Conservation (phyloP, 805 yeast species). For the Kluyveromyces lactis region DNA sequence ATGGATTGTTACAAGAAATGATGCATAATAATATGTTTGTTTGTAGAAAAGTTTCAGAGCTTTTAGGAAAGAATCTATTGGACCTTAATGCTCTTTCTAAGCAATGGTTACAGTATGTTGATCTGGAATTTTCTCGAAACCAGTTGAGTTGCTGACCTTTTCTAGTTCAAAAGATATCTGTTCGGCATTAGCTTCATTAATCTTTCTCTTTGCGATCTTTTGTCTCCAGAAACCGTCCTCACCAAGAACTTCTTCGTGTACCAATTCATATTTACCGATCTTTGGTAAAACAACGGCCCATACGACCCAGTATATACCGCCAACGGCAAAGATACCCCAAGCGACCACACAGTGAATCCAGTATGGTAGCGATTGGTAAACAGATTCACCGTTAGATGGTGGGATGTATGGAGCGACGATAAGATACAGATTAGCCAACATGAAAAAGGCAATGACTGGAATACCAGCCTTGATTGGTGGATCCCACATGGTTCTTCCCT, state of each 20-base stretch:
- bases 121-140: background rate
- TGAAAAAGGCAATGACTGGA: conserved; percentile 57
- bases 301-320: conserved; percentile 56
- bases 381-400: conserved; percentile 56
- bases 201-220: conserved; percentile 31
- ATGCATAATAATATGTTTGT: too few relatives aligned
- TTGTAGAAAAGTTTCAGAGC: too few relatives aligned
- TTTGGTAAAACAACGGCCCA: conserved; percentile 55
- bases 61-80: too few relatives aligned
- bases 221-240: conserved; percentile 70
- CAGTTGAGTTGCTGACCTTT: background rate
- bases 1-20: too few relatives aligned
- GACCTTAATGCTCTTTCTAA: too few relatives aligned
- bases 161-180: background rate
- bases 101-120: background rate
- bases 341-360: conserved; percentile 78
- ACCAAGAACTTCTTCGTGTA: conserved; percentile 46
- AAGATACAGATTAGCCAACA: conserved; percentile 56
- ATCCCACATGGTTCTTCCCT: conserved; percentile 51
- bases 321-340: conserved; percentile 63
- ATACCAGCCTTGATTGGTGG: conserved; percentile 64
- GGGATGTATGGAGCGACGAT: conserved; percentile 75
- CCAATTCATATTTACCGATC: conserved; percentile 43
- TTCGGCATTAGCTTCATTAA: background rate
- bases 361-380: conserved; percentile 65